These are phyloP conservation scores for Fusarium tricinctum DNA, from an alignment of 2,329 filamentous ascomycete genomes.

Conservation along the genomic window DNA sequence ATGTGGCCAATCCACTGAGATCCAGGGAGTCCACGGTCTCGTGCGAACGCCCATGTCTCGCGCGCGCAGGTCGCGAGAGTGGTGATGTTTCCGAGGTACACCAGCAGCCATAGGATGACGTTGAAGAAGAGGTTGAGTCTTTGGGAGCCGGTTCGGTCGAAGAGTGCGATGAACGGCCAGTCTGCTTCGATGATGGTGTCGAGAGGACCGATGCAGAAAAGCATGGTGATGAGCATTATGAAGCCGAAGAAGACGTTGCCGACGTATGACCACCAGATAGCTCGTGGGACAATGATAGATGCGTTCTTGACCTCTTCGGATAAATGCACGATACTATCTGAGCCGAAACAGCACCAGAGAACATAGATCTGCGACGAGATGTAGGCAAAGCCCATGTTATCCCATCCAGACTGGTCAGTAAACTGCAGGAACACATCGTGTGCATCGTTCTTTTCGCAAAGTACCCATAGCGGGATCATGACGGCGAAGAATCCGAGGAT, in stretches of 20 bases:
- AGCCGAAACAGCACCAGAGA: conserved; percentile 33
- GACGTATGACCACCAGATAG: conserved; percentile 31
- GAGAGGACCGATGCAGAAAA: conserved; percentile 33
- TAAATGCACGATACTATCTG: conserved; percentile 31
- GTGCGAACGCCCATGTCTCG: conserved; percentile 27
- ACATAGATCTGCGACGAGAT: conserved; percentile 34
- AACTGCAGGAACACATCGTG: conserved; percentile 29
- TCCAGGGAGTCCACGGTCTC: conserved; percentile 30
- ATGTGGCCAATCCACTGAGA: conserved; percentile 31
- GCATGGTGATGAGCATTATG: conserved; percentile 36
- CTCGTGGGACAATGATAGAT: conserved; percentile 10
- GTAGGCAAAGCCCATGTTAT: conserved; percentile 35
- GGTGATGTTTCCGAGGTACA: conserved; percentile 28
- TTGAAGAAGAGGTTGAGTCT: conserved; percentile 29
- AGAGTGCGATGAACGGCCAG: conserved; percentile 26
- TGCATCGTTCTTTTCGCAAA: conserved; percentile 26
- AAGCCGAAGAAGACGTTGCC: conserved; percentile 30
- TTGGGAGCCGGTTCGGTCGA: conserved; percentile 25
- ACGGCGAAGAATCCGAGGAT: conserved; percentile 22
- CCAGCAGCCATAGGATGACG: conserved; percentile 26
- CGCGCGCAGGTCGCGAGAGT: conserved; percentile 34
- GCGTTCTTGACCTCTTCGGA: conserved; percentile 31
- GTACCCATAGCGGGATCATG: conserved; percentile 34
- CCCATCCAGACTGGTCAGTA: conserved; percentile 31
- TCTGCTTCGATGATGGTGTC: conserved; percentile 17